Evolutionary conservation across 208 protist species (phyloP), one percentile per base, ranked within the genome.

Genomic region (Acanthamoeba sp.): DNA sequence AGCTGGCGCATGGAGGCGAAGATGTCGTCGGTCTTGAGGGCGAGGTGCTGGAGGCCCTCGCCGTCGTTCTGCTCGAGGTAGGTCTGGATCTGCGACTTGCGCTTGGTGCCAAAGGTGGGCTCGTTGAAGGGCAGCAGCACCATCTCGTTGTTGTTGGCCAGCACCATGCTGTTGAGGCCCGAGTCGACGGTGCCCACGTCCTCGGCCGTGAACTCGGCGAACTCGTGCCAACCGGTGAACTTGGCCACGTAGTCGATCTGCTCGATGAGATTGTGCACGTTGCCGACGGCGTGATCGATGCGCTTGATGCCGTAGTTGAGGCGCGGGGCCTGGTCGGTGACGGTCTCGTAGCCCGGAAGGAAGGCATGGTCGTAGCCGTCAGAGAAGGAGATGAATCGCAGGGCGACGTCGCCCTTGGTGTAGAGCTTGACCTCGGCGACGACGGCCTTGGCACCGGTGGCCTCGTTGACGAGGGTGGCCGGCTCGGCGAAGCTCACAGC

Each of bases 11-110:
- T 59, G 50, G 82, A 66, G 82, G 50, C 29, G 82, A 90, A 90
- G 52, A 90, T 90, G 55, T 90, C 82, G 32, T 90, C 52, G 52
- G 82, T 90, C 50, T 66, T 59, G 82, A 90, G 82, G 6, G 82
- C 82, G 14, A 90, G 55, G n/a, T 90, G 82, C 82, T 90, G 82
- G 10, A 90, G 52, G 22, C 82, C 82, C 34, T 59, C 45, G n/a
- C 82, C 82, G 32, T 90, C 82, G 34, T 90, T 90, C 52, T 90
- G 82, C 82, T 90, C 82, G 20, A 90, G 82, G 82, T 45, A 90
- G 82, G 82, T 90, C 55, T 90, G 82, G 82, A 90, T 90, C 50
- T 90, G 82, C 52, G 82, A 90, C 82, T 90, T 90, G 45, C 82
- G 45, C 82, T 59, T 59, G 82, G 82, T 90, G 82, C 82, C 82